phyloP scores from a whole-genome alignment of 805 yeast genomes.

The Zygosaccharomyces rouxii region DNA sequence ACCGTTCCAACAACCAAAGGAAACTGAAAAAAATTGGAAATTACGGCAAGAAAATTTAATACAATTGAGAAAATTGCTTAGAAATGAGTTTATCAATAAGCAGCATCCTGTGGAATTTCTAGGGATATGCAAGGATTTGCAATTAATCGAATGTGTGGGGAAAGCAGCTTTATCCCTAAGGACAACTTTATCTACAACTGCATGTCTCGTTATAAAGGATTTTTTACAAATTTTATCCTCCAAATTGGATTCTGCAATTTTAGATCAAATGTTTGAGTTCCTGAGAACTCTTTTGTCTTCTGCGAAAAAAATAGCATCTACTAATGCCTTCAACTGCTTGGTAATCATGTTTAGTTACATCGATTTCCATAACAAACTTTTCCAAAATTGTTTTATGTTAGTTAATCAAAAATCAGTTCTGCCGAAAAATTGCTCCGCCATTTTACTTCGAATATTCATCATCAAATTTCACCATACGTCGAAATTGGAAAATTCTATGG shows the following conservation, averaged over 20 bases:
- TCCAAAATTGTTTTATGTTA: conserved; percentile 47
- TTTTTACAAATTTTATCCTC: conserved; percentile 31
- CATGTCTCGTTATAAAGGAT: conserved; percentile 76
- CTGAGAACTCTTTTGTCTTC: conserved; percentile 36
- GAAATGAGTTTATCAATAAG: conserved; percentile 2
- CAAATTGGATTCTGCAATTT: conserved; percentile 29
- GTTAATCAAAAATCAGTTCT: conserved; percentile 65
- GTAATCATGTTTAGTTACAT: conserved; percentile 53
- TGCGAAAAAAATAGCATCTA: conserved; percentile 38
- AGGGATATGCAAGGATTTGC: conserved; percentile 32
- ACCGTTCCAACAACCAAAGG: conserved; percentile 60
- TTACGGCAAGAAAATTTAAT: conserved; percentile 59
- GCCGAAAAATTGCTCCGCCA: conserved; percentile 64
- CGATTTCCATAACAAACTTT: conserved; percentile 48
- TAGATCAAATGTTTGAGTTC: conserved; percentile 35
- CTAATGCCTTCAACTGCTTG: conserved; percentile 36
- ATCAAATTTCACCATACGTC: conserved; percentile 43
- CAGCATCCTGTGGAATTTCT: conserved; percentile 42
- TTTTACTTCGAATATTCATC: conserved; percentile 63
- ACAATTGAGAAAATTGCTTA: conserved; percentile 44
- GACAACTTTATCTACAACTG: conserved; percentile 73
- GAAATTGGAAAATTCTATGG: conserved; percentile 36
- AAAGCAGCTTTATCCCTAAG: conserved; percentile 71
- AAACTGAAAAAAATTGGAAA: conserved; percentile 86
- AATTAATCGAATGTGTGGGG: conserved; percentile 54